phyloP scores from a whole-genome alignment of 176 grass and related monocot genomes.

The Oryza officinalis region DNA sequence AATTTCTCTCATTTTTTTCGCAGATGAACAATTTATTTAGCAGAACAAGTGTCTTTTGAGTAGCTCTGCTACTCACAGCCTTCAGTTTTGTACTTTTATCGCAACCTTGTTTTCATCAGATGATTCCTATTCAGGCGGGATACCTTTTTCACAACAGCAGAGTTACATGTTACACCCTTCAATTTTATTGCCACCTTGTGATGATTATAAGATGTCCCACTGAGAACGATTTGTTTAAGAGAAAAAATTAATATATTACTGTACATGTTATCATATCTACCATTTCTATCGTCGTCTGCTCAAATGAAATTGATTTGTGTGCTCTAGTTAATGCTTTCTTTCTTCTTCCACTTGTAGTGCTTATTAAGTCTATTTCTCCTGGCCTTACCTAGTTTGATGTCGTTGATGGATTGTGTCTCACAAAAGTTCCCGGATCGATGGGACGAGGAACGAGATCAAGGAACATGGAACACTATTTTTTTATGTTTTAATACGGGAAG shows the following conservation, averaged over 20 bases:
- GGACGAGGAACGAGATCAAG: too few relatives aligned
- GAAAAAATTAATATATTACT: background rate
- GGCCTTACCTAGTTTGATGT: constrained; percentile 28
- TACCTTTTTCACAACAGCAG: too few relatives aligned
- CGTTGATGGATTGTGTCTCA: background rate
- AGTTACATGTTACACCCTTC: too few relatives aligned
- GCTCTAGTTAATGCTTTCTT: constrained; percentile 15
- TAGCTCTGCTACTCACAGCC: background rate
- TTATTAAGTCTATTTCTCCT: constrained; percentile 25
- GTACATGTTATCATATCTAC: background rate
- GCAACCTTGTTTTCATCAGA: too few relatives aligned
- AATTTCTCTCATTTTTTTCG: background rate
- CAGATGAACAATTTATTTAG: background rate
- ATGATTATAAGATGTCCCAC: background rate
- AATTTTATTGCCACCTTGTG: constrained; percentile 2
- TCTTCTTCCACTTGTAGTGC: constrained; percentile 16
- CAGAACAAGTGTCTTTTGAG: background rate
- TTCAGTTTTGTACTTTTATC: too few relatives aligned
- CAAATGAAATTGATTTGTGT: background rate
- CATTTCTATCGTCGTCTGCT: background rate
- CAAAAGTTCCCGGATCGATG: too few relatives aligned
- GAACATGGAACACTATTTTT: too few relatives aligned
- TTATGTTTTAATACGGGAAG: too few relatives aligned
- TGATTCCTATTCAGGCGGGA: too few relatives aligned
- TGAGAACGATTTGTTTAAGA: constrained; percentile 8